Evolutionary conservation across 108 stramenopile species (phyloP), one percentile per base, ranked within the genome.

Genomic region (Skeletonema grethae): DNA sequence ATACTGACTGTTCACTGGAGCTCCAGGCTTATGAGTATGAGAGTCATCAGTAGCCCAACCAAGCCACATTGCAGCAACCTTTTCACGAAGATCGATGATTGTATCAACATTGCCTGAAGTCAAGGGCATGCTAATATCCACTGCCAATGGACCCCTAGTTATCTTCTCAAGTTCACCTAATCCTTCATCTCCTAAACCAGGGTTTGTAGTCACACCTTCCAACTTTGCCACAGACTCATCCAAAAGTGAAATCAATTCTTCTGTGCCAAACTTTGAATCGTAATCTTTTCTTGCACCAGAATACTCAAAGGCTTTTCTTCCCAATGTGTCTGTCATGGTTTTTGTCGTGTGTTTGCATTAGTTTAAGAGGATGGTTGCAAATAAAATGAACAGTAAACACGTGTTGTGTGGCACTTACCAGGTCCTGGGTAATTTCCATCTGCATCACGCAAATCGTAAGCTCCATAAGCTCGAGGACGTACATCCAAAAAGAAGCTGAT

Each of bases 351-450:
- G 41, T 43, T 43, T 43, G 12, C 15, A 43, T 43, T 43, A 43
- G 41, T 43, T 43, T 13, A n/a, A 39, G 38, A n/a, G 1, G 41
- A 43, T 43, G 13, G 15, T 15, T n/a, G 41, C 36, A 36, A 36
- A 43, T 43, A 43, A 43, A 43, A 43, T 15, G n/a, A 15, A n/a
- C 12, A 43, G 0, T 0, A n/a, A 43, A 43, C 15, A 43, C 41
- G 15, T 43, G 41, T 43, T 1, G 2, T 28, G 25, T 43, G 3
- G 41, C 38, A 43, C 41, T 43, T 9, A 43, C 41, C 41, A 43
- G 92, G 92, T 24, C 87, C 89, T 2, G 92, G 92, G 69, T 89
- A 93, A 4, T 74, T 82, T n/a, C 92, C 90, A 56, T 82, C 82
- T 0, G 62, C 68, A 63, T 82, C 69, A 53, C 70, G 63, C 70